Conservation (phyloP, 2,329 filamentous ascomycete species). For the Penicillium polonicum region DNA sequence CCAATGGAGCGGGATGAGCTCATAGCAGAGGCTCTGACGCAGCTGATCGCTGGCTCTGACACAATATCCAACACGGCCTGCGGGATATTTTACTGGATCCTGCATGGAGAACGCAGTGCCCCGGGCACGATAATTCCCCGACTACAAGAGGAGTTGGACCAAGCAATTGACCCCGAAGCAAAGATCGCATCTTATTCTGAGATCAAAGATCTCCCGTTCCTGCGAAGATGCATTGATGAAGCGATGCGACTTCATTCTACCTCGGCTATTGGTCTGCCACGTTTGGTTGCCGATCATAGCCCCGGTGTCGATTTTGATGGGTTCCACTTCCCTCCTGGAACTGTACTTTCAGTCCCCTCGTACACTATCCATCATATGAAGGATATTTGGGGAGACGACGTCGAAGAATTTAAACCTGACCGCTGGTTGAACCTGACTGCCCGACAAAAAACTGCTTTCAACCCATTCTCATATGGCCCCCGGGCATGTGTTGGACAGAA, state of each 20-base stretch:
- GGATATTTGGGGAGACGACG: constrained; percentile 44
- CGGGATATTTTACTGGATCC: constrained; percentile 25
- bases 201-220: constrained; percentile 29
- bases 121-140: constrained; percentile 17
- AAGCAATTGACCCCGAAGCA: constrained; percentile 15
- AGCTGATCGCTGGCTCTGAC: constrained; percentile 38
- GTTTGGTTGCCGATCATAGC: constrained; percentile 26
- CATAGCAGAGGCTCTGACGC: constrained; percentile 34
- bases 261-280: constrained; percentile 23
- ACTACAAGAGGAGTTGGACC: constrained; percentile 24
- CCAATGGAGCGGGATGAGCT: constrained; percentile 32
- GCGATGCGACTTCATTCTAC: constrained; percentile 34
- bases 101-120: constrained; percentile 26
- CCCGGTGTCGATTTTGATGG: constrained; percentile 15
- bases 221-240: constrained; percentile 33
- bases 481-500: constrained; percentile 46
- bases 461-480: constrained; percentile 45
- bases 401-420: constrained; percentile 42
- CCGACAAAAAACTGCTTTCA: constrained; percentile 39
- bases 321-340: constrained; percentile 28
- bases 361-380: constrained; percentile 44
- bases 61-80: constrained; percentile 35
- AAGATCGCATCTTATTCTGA: constrained; percentile 17
- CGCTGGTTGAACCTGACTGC: constrained; percentile 29
- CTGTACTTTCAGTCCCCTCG: constrained; percentile 41